Conservation (phyloP, 179 eudicot species). For the Carnegiea gigantea region DNA sequence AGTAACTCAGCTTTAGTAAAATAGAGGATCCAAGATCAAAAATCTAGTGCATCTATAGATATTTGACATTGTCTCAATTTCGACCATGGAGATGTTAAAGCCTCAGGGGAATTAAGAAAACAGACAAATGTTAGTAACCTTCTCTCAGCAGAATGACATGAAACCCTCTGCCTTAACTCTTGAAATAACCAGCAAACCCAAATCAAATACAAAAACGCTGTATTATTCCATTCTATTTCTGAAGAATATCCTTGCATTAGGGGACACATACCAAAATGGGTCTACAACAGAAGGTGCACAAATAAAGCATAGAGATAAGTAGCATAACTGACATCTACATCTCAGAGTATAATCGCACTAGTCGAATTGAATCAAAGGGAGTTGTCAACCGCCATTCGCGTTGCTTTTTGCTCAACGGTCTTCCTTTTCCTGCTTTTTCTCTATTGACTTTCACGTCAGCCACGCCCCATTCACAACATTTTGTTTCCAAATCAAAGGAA, state of each 20-base stretch:
- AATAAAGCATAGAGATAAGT: background rate
- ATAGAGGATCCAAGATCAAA: no score
- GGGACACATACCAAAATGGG: background rate
- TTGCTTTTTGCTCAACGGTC: constrained; percentile 89
- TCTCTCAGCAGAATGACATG: no score
- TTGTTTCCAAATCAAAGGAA: constrained; percentile 56
- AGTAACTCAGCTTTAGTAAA: no score
- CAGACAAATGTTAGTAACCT: no score
- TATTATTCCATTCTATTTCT: background rate
- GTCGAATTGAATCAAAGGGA: constrained; percentile 59
- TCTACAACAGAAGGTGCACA: background rate
- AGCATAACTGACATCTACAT: constrained; percentile 9
- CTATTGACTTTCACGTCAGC: constrained; percentile 80
- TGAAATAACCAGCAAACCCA: no score
- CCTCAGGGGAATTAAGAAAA: no score
- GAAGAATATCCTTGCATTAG: background rate
- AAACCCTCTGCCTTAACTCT: no score
- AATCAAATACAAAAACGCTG: background rate
- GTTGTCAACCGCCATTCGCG: constrained; percentile 79
- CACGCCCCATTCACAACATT: constrained; percentile 73
- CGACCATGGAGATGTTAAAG: no score
- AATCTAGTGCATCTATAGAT: no score
- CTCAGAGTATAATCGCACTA: constrained; percentile 69
- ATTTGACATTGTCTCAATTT: no score
- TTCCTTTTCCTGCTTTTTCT: constrained; percentile 88